Evolutionary conservation across 345 rosid genomes (phyloP).

Genomic region (Rhodamnia rubescens): DNA sequence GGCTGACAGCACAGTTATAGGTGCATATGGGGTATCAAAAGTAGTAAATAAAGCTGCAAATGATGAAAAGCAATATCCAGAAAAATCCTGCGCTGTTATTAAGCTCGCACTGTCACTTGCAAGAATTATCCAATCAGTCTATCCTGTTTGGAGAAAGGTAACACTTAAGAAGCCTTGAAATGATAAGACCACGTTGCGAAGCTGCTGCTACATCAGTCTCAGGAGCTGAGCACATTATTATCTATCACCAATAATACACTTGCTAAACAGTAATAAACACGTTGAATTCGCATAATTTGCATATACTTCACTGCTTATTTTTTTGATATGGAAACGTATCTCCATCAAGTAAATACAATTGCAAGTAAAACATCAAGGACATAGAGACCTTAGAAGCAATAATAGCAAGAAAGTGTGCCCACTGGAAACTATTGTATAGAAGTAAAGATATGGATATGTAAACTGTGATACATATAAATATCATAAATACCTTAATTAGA

Average conservation of each 20-base stretch:
- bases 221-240: neutral
- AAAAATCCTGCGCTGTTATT: neutral
- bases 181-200: neutral
- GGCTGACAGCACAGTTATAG: neutral
- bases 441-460: neutral
- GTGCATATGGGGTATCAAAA: neutral
- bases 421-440: neutral
- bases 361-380: neutral
- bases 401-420: neutral
- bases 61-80: neutral
- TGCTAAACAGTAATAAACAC: neutral
- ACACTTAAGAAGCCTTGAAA: neutral
- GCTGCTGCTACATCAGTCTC: neutral
- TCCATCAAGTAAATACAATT: neutral
- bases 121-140: neutral
- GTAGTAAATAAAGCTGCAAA: neutral
- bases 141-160: neutral
- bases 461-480: neutral
- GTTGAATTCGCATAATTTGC: neutral
- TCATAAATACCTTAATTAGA: neutral
- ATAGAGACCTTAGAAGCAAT: neutral
- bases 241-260: neutral
- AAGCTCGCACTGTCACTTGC: neutral
- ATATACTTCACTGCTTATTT: neutral
- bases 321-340: neutral